Base-by-base conservation (phyloP, 257 asterid genomes). In the Solanum pennellii region DNA sequence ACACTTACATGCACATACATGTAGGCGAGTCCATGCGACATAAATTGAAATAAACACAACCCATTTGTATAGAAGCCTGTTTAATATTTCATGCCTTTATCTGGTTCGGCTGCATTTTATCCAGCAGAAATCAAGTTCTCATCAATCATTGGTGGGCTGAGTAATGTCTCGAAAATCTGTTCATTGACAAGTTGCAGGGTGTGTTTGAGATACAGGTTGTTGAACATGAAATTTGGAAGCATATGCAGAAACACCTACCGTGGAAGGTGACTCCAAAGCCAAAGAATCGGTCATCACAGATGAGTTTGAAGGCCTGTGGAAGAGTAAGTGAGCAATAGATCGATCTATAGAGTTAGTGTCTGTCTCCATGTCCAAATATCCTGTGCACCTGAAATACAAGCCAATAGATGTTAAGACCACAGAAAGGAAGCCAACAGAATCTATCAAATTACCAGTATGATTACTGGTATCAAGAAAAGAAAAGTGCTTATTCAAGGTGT, bases 281-380 rank as follows among this genome's bases (percentile, higher is more conserved):
- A 23, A 35, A 2, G 93, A 83, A 65, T 89, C 91, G 23, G 45
- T 86, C 74, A 20, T 23, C 33, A 79, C 73, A 14, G 94, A 84
- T 77, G 93, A 88, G 84, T 92, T 94, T 31, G 94, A 88, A 73
- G 97, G 93, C 91, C 95, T 88, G 88, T 95, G 94, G 89, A 95
- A 96, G 92, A 96, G 74, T 76, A 96, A 87, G 83, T 96, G 99
- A 3, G 99, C 99, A 31, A 96, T 89, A 35, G 99, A 95, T 87
- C 99, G 94, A 85, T 96, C 99, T 88, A 95, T 92, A 31, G 98
- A 96, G 90, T 96, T 95, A 29, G 99, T 96, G 83, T 93, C 92
- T 2, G 96, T 93, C 90, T 96, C 99, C 74, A 93, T 90, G 82
- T 90, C 96, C 93, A 94, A 66, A 90, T 89, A 92, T 77, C 92